Base-by-base conservation (phyloP, 2,329 filamentous ascomycete genomes). In the Xylariaceae sp. region DNA sequence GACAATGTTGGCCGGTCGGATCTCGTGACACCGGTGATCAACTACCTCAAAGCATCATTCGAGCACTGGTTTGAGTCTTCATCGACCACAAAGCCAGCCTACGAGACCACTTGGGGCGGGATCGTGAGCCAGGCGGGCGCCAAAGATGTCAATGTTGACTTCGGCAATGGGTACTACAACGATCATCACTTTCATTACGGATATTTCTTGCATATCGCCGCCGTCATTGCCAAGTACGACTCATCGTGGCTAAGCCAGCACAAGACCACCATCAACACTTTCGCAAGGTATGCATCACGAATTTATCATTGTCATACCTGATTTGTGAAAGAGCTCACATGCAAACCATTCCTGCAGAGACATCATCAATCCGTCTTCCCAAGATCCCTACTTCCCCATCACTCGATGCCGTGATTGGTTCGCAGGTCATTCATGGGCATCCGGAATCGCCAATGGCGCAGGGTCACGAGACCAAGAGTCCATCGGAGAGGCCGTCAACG, bases 161-260 rank as follows among this genome's bases (percentile, higher is more conserved):
- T 48, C 38, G 46, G 46, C 19, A 48, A 48, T 48, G 46, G 46
- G 5, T 48, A 44, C 30, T 48, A 48, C 12, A 48, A 48, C 27
- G 46, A 48, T 30, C 46, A 48, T 27, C 46, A 48, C 39, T 48
- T 48, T 36, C 46, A 48, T 27, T 48, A 48, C 17, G 46, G 46
- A n/a, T 48, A 48, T 18, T 48, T 48, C 46, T 41, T 48, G 19
- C 35, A 48, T 27, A 36, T 48, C 15, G 46, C 46, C 30, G 46
- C 46, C 36, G 41, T 48, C 12, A 48, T 48, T 18, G 46, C 35
- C 11, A 48, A 48, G 32, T 48, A 39, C 15, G 46, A 48, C 35
- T 7, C 33, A 11, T 44, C 18, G 12, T 48, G 46, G 46, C 17
- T 48, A 6, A 44, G 11, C 27, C 46, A 48, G 17, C 46, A 48